Conservation (phyloP, 83 land plant species). For the Thuja plicata region DNA sequence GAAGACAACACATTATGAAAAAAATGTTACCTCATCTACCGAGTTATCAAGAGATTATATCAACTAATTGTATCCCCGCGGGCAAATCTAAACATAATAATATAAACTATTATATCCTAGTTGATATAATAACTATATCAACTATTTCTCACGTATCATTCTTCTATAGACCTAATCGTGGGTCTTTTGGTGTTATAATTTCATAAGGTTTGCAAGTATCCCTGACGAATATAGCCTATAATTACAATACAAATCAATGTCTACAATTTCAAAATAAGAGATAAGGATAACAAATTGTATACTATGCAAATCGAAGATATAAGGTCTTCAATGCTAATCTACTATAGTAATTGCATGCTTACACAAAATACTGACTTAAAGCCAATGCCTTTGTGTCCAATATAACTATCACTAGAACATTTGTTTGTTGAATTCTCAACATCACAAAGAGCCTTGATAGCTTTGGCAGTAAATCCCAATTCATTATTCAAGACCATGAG, state of each 20-base stretch:
- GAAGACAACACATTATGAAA: neutral
- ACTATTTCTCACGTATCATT: too few relatives aligned
- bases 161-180: too few relatives aligned
- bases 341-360: too few relatives aligned
- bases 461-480: too few relatives aligned
- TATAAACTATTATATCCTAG: too few relatives aligned
- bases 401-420: slow-evolving; percentile 78
- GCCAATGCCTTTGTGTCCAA: slow-evolving; percentile 96
- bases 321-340: too few relatives aligned
- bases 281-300: neutral
- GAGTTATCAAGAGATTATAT: slow-evolving; percentile 72
- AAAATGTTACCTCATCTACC: slow-evolving; percentile 60
- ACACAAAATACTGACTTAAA: slow-evolving; percentile 98
- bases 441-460: slow-evolving; percentile 95
- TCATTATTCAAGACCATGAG: too few relatives aligned
- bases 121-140: too few relatives aligned
- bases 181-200: slow-evolving; percentile 41
- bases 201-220: too few relatives aligned
- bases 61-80: too few relatives aligned
- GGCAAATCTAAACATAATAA: too few relatives aligned
- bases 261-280: neutral
- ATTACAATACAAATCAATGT: neutral
- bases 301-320: neutral
- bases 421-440: slow-evolving; percentile 92
- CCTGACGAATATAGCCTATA: neutral